Conservation (phyloP, 2,329 filamentous ascomycete species). For the Clarireedia monteithiana region DNA sequence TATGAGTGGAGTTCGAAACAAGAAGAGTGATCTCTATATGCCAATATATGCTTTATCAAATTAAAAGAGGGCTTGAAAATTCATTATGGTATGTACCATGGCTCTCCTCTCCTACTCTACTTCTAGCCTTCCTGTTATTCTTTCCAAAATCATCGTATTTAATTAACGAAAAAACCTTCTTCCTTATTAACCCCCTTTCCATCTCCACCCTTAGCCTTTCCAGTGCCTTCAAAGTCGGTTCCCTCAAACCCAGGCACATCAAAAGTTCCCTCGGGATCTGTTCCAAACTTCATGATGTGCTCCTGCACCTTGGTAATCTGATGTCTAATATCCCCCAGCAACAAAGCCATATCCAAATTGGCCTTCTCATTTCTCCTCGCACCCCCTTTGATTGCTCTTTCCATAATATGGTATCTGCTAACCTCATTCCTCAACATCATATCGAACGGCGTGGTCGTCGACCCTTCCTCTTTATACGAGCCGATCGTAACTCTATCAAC, state of each 20-base stretch:
- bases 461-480: conserved; percentile 58
- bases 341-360: conserved; percentile 36
- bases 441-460: conserved; percentile 60
- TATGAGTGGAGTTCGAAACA: too few relatives aligned
- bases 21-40: too few relatives aligned
- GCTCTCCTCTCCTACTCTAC: too few relatives aligned
- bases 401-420: conserved; percentile 51
- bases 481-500: conserved; percentile 46
- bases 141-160: neutral
- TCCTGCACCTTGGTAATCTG: conserved; percentile 41
- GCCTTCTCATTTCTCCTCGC: conserved; percentile 41
- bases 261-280: conserved; percentile 47
- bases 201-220: neutral
- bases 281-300: conserved; percentile 45
- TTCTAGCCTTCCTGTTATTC: too few relatives aligned
- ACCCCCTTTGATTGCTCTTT: conserved; percentile 43
- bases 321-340: conserved; percentile 40
- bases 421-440: conserved; percentile 60
- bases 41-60: too few relatives aligned
- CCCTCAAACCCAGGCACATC: conserved; percentile 37
- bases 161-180: conserved; percentile 28
- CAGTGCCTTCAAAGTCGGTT: conserved; percentile 19
- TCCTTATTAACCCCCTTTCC: conserved; percentile 15
- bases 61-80: too few relatives aligned
- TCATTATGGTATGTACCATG: too few relatives aligned